Conservation (phyloP, 1,139 yeast species). For the Taphrina populina region DNA sequence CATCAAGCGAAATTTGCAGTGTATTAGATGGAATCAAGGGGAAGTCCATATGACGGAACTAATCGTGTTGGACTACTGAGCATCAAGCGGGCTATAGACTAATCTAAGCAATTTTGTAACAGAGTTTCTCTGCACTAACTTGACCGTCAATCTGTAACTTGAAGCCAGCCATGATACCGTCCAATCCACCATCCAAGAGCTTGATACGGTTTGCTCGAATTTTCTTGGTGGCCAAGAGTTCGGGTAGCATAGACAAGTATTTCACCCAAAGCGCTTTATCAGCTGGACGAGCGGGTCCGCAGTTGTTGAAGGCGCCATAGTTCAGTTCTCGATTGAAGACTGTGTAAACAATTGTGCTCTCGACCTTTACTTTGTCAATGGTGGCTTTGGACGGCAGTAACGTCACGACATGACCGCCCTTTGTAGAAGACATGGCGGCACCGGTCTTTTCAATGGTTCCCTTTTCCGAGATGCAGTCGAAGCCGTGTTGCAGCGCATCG, state of each 20-base stretch:
- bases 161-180: constrained; percentile 35
- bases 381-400: constrained; percentile 1
- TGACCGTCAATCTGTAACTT: constrained; percentile 27
- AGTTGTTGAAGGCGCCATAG: not conserved
- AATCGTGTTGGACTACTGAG: no score
- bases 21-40: no score
- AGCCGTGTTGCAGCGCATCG: constrained; percentile 53
- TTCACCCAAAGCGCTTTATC: constrained; percentile 35
- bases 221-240: constrained; percentile 36
- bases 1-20: no score
- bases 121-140: constrained; percentile 36
- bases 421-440: not conserved
- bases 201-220: constrained; percentile 32
- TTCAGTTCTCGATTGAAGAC: constrained; percentile 2
- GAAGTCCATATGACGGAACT: no score
- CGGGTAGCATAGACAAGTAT: constrained; percentile 33
- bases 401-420: constrained; percentile 12
- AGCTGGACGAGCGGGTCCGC: constrained; percentile 8
- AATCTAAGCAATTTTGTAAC: constrained; percentile 35
- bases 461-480: constrained; percentile 55
- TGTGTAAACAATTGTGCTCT: constrained; percentile 13
- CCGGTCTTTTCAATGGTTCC: constrained; percentile 1
- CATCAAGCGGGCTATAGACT: no score
- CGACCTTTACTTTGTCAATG: not conserved
- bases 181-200: constrained; percentile 37